Evolutionary conservation across 2,329 filamentous ascomycete genomes (phyloP).

Genomic region (Chaetoscypha palmicola): DNA sequence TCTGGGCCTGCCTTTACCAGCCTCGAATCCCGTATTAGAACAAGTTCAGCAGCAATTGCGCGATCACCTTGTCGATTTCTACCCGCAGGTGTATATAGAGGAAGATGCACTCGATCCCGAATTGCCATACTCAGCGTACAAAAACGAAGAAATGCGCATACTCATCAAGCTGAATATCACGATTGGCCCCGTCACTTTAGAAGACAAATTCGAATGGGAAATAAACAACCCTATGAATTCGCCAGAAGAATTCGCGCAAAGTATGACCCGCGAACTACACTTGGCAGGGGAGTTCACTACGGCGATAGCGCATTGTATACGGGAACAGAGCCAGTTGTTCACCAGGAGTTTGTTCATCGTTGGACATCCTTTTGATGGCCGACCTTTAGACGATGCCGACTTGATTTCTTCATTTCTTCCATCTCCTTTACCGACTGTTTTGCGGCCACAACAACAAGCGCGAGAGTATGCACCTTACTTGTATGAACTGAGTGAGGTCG

Average conservation of each 20-base stretch:
- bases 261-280: constrained; percentile 84
- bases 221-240: constrained; percentile 93
- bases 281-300: constrained; percentile 94
- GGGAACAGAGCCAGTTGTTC: constrained; percentile 92
- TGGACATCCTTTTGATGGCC: constrained; percentile 89
- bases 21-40: constrained; percentile 55
- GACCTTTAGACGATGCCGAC: constrained; percentile 87
- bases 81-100: constrained; percentile 82
- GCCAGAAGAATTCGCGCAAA: constrained; percentile 85
- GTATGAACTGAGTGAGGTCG: constrained; percentile 86
- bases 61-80: constrained; percentile 89
- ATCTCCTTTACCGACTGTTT: constrained; percentile 73
- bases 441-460: constrained; percentile 83
- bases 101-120: constrained; percentile 87
- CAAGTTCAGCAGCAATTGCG: constrained; percentile 63
- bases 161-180: constrained; percentile 95
- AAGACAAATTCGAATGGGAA: constrained; percentile 99
- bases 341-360: constrained; percentile 88
- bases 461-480: constrained; percentile 93
- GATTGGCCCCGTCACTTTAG: constrained; percentile 85
- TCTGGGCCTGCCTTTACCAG: constrained; percentile 69
- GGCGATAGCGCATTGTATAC: constrained; percentile 94
- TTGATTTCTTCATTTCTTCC: constrained; percentile 78
- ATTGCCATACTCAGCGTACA: constrained; percentile 86
- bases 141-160: constrained; percentile 98